Conservation (phyloP, 345 rosid species). For the Isatis tinctoria region DNA sequence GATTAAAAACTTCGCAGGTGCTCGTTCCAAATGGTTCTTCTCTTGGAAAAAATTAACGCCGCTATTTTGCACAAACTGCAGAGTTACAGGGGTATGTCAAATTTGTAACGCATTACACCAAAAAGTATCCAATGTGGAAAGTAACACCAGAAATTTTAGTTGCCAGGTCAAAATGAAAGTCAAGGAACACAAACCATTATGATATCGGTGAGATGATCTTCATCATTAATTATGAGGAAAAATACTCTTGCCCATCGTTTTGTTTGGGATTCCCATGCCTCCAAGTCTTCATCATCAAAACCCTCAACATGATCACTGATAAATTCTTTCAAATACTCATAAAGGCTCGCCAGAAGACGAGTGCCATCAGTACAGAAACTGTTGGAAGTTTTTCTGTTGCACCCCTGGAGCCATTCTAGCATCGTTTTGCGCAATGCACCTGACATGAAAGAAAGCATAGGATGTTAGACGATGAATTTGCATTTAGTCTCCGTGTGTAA, state of each 20-base stretch:
- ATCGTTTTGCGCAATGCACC: slow-evolving; percentile 49
- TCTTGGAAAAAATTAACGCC: slow-evolving; percentile 45
- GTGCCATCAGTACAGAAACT: slow-evolving; percentile 21
- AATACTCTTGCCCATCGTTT: slow-evolving; percentile 80
- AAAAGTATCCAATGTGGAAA: background rate
- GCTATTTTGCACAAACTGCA: slow-evolving; percentile 59
- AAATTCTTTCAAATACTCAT: slow-evolving; percentile 54
- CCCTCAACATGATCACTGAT: slow-evolving; percentile 36
- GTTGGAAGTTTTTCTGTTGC: slow-evolving; percentile 24
- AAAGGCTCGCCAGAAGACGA: slow-evolving; percentile 49
- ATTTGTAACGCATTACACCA: background rate
- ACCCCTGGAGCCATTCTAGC: slow-evolving; percentile 66
- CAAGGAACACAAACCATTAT: slow-evolving; percentile 48
- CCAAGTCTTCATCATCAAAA: slow-evolving; percentile 84
- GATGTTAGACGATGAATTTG: background rate
- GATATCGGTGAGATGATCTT: slow-evolving; percentile 45
- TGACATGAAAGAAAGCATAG: slow-evolving; percentile 17
- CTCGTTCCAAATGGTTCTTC: slow-evolving; percentile 38
- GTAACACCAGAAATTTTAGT: background rate
- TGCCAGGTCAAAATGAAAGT: slow-evolving; percentile 12
- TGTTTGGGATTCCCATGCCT: slow-evolving; percentile 79
- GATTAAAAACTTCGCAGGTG: slow-evolving; percentile 59
- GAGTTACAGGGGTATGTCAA: slow-evolving; percentile 14
- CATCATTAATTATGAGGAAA: slow-evolving; percentile 51
- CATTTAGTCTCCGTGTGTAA: background rate